These are phyloP conservation scores for Tilletia caries DNA, from an alignment of 1,284 basidiomycete species.

Conservation along the genomic window DNA sequence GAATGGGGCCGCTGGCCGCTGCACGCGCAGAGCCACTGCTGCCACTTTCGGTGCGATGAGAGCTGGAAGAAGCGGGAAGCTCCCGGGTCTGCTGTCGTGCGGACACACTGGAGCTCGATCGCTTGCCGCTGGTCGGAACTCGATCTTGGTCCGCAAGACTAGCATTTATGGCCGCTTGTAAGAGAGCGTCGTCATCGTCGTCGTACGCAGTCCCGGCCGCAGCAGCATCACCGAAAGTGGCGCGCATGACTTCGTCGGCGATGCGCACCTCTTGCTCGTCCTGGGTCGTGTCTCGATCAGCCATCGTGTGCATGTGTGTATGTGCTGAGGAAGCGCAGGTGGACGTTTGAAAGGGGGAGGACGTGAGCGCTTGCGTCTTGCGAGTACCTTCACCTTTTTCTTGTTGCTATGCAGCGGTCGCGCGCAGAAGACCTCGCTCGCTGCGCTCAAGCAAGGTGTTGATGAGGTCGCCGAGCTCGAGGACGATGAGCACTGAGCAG, in stretches of 20 bases:
- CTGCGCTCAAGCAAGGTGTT: neutral
- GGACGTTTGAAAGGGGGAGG: neutral
- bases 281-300: too few relatives aligned
- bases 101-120: neutral
- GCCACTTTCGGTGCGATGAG: too few relatives aligned
- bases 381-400: neutral
- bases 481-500: neutral
- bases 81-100: too few relatives aligned
- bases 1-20: neutral
- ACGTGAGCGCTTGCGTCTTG: neutral
- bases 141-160: neutral
- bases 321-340: too few relatives aligned
- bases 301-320: neutral
- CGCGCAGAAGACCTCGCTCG: too few relatives aligned
- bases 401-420: too few relatives aligned
- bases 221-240: neutral
- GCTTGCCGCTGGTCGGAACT: neutral
- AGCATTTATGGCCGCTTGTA: neutral
- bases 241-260: neutral
- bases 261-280: too few relatives aligned
- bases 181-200: conserved; percentile 3
- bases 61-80: too few relatives aligned
- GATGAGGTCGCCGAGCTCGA: neutral
- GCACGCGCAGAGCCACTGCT: too few relatives aligned
- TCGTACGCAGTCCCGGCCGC: neutral